These are phyloP conservation scores for Solanum habrochaites DNA, from an alignment of 257 asterid species.

Conservation along the genomic window DNA sequence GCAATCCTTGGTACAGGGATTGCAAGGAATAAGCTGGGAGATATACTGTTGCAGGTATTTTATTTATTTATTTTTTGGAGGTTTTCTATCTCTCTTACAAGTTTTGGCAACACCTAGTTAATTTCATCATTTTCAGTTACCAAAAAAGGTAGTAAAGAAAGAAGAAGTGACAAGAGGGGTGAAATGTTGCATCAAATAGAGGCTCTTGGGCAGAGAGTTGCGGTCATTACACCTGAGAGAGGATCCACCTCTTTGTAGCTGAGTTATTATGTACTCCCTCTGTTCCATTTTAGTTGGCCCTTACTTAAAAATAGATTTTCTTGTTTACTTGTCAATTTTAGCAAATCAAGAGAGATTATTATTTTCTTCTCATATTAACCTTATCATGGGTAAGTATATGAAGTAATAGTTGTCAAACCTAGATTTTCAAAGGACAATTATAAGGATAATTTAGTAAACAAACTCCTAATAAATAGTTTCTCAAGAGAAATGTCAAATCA, in stretches of 20 bases:
- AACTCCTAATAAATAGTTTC: neutral
- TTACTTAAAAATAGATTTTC: neutral
- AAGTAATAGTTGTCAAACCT: neutral
- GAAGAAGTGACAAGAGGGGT: neutral
- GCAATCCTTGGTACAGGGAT: conserved; percentile 92
- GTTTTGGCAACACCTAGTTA: neutral
- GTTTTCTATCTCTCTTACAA: neutral
- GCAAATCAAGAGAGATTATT: neutral
- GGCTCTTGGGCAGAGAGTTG: neutral
- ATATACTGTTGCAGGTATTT: conserved; percentile 73
- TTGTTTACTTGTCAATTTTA: neutral
- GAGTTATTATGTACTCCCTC: neutral
- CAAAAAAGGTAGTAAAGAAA: too few relatives aligned
- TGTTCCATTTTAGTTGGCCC: neutral
- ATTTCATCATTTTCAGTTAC: too few relatives aligned
- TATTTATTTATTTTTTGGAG: neutral
- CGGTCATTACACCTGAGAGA: neutral
- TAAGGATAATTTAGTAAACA: neutral
- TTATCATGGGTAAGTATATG: neutral
- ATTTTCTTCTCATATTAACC: neutral
- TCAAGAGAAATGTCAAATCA: neutral
- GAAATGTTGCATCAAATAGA: neutral
- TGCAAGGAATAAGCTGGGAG: conserved; percentile 80
- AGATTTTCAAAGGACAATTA: neutral
- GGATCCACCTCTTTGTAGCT: neutral